Conservation (phyloP, 139 green algal genomes). For the Spirogloea muscicola region DNA sequence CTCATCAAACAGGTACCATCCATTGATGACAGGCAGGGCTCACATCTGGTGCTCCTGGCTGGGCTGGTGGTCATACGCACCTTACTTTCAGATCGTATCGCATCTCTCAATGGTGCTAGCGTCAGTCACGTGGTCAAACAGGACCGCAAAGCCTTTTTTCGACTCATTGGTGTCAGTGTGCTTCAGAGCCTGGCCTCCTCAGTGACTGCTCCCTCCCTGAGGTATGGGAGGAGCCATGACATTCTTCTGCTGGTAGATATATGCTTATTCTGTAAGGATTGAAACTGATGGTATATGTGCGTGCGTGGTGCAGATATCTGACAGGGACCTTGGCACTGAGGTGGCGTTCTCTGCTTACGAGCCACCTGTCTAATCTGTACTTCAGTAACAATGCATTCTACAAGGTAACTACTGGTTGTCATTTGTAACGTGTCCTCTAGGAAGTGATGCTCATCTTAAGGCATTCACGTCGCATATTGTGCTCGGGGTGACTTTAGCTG, state of each 20-base stretch:
- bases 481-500: too few relatives aligned
- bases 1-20: neutral
- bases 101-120: slow-evolving; percentile 33
- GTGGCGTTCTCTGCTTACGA: slow-evolving; percentile 62
- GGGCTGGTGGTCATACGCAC: slow-evolving; percentile 28
- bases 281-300: too few relatives aligned
- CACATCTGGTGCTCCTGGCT: slow-evolving; percentile 18
- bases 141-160: slow-evolving; percentile 51
- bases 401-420: slow-evolving; percentile 21
- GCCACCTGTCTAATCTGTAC: slow-evolving; percentile 53
- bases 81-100: slow-evolving; percentile 35
- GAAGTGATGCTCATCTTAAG: too few relatives aligned
- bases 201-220: slow-evolving; percentile 59
- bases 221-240: too few relatives aligned
- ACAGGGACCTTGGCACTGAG: slow-evolving; percentile 60
- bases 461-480: too few relatives aligned
- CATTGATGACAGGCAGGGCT: neutral
- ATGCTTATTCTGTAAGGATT: too few relatives aligned
- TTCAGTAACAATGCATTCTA: slow-evolving; percentile 63
- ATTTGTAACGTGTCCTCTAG: too few relatives aligned
- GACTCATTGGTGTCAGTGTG: slow-evolving; percentile 36
- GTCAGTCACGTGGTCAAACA: slow-evolving; percentile 69
- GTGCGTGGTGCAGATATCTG: slow-evolving; percentile 11
- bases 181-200: slow-evolving; percentile 60
- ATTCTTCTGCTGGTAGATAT: too few relatives aligned